Base-by-base conservation (phyloP, 371 early-diverging fungal genomes). In the Cokeromyces recurvatus region DNA sequence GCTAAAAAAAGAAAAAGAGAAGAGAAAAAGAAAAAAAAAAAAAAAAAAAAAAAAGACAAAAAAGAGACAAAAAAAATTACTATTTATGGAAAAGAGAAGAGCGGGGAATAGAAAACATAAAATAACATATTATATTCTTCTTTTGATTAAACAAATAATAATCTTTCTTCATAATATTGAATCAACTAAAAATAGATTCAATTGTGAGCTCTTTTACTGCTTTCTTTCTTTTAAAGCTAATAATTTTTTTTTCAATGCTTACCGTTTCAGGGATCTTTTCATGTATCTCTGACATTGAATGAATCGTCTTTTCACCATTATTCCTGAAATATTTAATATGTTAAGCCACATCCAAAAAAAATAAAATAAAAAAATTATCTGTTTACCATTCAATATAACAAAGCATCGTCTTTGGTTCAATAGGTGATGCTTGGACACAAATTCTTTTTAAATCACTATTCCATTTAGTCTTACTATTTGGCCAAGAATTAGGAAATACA, bases 251-350 rank as follows among this genome's bases (percentile, higher is more conserved):
- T n/a, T n/a, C n/a, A n/a, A n/a, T n/a, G n/a, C 3, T 46, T 61
- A 61, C 68, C 38, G 36, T 20, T 12, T 43, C 43, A 10, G 65
- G 62, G 35, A 52, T 55, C 9, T 59, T 38, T 14, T 44, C 32
- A 50, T 68, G 68, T 40, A 51, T 31, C 22, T 64, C 68, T 21
- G 53, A 35, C 46, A 64, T 44, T 20, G 24, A 12, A 46, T 68
- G 68, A 8, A 64, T 62, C 1, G 68, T 68, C 17, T 39, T 64
- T 19, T 59, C 38, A n/a, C 51, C 64, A 53, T 55, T 64, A 14
- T 43, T 43, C 62, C 61, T 61, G 53, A 32, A 29, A n/a, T n/a
- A n/a, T n/a, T n/a, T n/a, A n/a, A n/a, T n/a, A n/a, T n/a, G n/a
- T n/a, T n/a, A n/a, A n/a, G n/a, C n/a, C n/a, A n/a, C n/a, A n/a